phyloP scores from a whole-genome alignment of 495 filamentous ascomycete species.

The Daldinia decipiens region DNA sequence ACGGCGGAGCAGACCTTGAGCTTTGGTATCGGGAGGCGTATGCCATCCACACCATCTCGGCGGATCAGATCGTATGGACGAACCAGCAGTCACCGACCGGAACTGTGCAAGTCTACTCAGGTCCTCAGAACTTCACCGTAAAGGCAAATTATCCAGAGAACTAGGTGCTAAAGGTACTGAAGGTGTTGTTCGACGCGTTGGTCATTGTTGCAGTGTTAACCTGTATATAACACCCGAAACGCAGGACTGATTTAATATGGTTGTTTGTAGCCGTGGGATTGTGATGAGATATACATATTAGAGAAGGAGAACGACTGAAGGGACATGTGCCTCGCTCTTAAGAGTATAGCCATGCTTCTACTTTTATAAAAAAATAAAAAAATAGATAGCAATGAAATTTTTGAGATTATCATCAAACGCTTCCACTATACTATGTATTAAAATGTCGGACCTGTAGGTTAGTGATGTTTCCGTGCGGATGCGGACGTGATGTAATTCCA shows the following conservation, averaged over 20 bases:
- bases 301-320: background rate
- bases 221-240: conserved; percentile 2
- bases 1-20: conserved; percentile 25
- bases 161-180: background rate
- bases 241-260: conserved; percentile 1
- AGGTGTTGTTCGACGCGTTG: background rate
- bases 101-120: conserved; percentile 47
- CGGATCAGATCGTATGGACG: conserved; percentile 26
- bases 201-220: background rate
- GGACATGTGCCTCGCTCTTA: background rate
- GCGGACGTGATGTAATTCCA: background rate
- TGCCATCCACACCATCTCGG: conserved; percentile 23
- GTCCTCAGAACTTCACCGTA: conserved; percentile 47
- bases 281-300: conserved; percentile 4
- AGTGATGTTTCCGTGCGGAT: background rate
- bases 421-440: background rate
- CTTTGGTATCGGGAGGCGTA: conserved; percentile 18
- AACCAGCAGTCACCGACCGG: conserved; percentile 33
- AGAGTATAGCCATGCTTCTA: background rate
- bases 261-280: background rate
- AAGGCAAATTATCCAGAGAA: background rate
- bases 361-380: too few species aligned
- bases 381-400: conserved; percentile 5
- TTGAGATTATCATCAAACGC: background rate
- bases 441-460: background rate